A percentile compares a stretch with the other conserved stretches of the same genome.
phyloP scores from a whole-genome alignment of 2,329 filamentous ascomycete species.

The Exophiala alcalophila region DNA sequence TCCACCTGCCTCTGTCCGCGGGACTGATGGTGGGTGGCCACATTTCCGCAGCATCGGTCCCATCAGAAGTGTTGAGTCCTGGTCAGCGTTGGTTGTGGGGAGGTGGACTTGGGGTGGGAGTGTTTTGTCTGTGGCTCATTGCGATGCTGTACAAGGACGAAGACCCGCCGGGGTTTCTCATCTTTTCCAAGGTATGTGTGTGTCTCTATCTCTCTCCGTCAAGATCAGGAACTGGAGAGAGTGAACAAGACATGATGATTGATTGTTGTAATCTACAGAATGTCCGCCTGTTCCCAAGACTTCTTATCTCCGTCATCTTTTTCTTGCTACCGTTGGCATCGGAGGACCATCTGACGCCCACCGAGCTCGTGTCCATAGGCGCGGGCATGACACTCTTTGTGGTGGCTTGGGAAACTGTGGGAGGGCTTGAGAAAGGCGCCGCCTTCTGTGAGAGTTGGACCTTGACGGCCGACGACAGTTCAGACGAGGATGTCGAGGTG shows the following conservation, averaged over 20 bases:
- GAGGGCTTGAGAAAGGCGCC: conserved; percentile 13
- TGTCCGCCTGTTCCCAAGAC: conserved; percentile 7
- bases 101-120: conserved; percentile 46
- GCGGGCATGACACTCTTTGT: conserved; percentile 46
- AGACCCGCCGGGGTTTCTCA: conserved; percentile 8
- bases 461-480: conserved; percentile 7
- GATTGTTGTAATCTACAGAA: no score
- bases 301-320: conserved; percentile 12
- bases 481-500: conserved; percentile 6
- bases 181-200: conserved; percentile 8
- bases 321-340: conserved; percentile 14
- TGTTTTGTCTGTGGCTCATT: conserved; percentile 40
- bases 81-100: conserved; percentile 50
- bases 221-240: no score
- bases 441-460: conserved; percentile 17
- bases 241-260: no score
- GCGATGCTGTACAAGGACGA: conserved; percentile 16
- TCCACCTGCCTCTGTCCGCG: conserved; percentile 48
- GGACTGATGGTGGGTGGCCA: conserved; percentile 50
- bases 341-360: conserved; percentile 32
- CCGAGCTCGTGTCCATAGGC: conserved; percentile 43
- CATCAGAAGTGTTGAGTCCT: conserved; percentile 41
- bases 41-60: conserved; percentile 43
- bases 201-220: no score
- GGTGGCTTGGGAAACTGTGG: conserved; percentile 45